A percentile compares a stretch with the other conserved stretches of the same genome.
These are phyloP conservation scores for Rhodamnia argentea DNA, from an alignment of 345 rosid species.

Conservation along the genomic window DNA sequence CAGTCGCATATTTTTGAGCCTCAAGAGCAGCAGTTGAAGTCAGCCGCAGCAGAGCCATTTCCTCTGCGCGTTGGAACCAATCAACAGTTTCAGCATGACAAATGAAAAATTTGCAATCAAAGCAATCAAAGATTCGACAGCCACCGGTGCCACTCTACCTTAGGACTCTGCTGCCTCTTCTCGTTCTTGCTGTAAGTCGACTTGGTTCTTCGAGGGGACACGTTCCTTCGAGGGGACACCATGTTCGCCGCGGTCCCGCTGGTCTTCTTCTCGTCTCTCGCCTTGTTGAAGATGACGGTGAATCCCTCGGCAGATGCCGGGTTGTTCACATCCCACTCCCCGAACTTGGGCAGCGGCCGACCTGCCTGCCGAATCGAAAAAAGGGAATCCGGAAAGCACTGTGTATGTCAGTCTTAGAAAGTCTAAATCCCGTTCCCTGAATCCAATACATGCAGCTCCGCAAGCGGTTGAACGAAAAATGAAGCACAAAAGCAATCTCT, in stretches of 20 bases:
- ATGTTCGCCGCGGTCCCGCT: background rate
- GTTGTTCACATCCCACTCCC: constrained; percentile 22
- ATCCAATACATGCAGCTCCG: background rate
- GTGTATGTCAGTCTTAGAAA: background rate
- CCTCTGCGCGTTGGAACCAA: background rate
- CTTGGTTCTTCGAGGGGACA: background rate
- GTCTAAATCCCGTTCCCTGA: background rate
- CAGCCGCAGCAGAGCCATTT: constrained; percentile 13
- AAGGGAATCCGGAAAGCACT: background rate
- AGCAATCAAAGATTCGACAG: background rate
- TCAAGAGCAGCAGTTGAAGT: background rate
- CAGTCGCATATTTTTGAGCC: background rate
- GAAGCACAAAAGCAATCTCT: background rate
- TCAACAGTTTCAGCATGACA: background rate
- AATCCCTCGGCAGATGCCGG: constrained; percentile 23
- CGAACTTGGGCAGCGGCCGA: constrained; percentile 18
- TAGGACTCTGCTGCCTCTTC: background rate
- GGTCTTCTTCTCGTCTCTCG: constrained; percentile 14
- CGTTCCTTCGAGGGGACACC: background rate
- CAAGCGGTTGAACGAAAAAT: background rate
- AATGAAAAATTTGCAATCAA: background rate
- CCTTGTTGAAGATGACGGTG: constrained; percentile 18
- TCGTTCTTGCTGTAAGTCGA: background rate
- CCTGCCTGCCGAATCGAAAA: background rate
- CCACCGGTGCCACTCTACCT: background rate